Percentiles rank a stretch among this genome's conserved stretches.
These are phyloP conservation scores for Leptographium galeiforme DNA, from an alignment of 2,329 filamentous ascomycete genomes.

Conservation along the genomic window DNA sequence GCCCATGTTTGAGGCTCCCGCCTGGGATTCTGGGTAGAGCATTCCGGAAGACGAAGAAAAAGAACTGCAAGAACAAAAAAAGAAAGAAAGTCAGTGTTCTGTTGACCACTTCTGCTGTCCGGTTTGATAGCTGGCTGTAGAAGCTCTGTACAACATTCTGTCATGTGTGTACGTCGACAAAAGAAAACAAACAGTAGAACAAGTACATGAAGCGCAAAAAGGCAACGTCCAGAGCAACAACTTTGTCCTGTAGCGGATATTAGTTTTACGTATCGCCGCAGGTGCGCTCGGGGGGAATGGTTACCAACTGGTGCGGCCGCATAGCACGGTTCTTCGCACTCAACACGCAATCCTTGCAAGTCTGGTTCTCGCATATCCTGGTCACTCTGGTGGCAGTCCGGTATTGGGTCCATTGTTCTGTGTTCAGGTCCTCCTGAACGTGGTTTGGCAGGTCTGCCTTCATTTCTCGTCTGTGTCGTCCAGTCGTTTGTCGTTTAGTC, in stretches of 20 bases:
- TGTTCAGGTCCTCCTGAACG: no score
- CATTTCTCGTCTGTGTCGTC: no score
- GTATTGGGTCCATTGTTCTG: no score
- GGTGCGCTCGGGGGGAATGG: neutral
- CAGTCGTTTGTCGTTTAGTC: no score
- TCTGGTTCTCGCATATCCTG: neutral
- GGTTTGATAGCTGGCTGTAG: slow-evolving; percentile 3
- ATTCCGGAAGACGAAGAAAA: slow-evolving; percentile 37
- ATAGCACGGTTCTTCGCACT: no score
- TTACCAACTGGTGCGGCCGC: slow-evolving; percentile 5
- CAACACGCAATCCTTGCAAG: no score
- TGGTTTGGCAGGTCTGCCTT: no score
- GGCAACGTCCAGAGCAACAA: slow-evolving; percentile 29
- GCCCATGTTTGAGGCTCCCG: slow-evolving; percentile 28
- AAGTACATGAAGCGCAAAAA: neutral
- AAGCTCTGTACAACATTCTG: neutral
- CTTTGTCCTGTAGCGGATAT: slow-evolving; percentile 37
- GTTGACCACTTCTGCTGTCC: slow-evolving; percentile 26
- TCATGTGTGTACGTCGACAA: neutral
- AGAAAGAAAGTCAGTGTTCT: slow-evolving; percentile 36
- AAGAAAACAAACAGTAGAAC: neutral
- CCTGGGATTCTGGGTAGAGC: slow-evolving; percentile 31
- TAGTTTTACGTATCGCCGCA: neutral
- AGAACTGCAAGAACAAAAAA: slow-evolving; percentile 40
- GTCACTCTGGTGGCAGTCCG: neutral